Percentiles rank a stretch among this genome's conserved stretches.
Conservation (phyloP, 1,284 basidiomycete species). For the Malassezia globosa region DNA sequence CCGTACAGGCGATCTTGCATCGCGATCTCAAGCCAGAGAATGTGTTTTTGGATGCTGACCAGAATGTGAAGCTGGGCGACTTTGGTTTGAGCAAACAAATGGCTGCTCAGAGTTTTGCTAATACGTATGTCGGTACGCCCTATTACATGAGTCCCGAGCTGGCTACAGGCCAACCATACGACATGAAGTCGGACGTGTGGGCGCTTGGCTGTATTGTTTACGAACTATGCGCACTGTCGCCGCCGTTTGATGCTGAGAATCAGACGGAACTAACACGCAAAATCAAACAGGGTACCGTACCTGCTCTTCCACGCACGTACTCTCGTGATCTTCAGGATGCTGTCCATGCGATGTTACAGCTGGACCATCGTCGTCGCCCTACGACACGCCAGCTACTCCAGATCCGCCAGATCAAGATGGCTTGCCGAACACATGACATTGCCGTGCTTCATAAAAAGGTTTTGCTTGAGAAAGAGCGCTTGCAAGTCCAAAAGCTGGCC, state of each 20-base stretch:
- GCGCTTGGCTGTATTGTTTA: constrained; percentile 90
- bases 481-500: constrained; percentile 1
- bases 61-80: constrained; percentile 81
- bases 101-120: constrained; percentile 68
- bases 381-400: constrained; percentile 66
- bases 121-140: constrained; percentile 92
- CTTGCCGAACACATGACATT: constrained; percentile 31
- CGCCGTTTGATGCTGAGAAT: constrained; percentile 79
- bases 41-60: constrained; percentile 70
- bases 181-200: constrained; percentile 96
- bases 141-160: constrained; percentile 98
- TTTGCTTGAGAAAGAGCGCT: constrained; percentile 6
- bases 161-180: constrained; percentile 89
- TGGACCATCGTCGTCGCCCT: constrained; percentile 62
- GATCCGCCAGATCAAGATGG: constrained; percentile 63
- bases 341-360: constrained; percentile 66
- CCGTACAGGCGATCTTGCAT: constrained; percentile 59
- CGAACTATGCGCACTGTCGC: constrained; percentile 69
- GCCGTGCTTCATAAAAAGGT: constrained; percentile 7
- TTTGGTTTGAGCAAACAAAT: constrained; percentile 91
- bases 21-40: constrained; percentile 94
- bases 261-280: constrained; percentile 70
- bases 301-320: constrained; percentile 69
- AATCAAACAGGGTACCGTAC: constrained; percentile 73
- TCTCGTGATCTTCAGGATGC: constrained; percentile 60